Conservation (phyloP, 768 basidiomycete genomes). For the Termitomyces sp. region DNA sequence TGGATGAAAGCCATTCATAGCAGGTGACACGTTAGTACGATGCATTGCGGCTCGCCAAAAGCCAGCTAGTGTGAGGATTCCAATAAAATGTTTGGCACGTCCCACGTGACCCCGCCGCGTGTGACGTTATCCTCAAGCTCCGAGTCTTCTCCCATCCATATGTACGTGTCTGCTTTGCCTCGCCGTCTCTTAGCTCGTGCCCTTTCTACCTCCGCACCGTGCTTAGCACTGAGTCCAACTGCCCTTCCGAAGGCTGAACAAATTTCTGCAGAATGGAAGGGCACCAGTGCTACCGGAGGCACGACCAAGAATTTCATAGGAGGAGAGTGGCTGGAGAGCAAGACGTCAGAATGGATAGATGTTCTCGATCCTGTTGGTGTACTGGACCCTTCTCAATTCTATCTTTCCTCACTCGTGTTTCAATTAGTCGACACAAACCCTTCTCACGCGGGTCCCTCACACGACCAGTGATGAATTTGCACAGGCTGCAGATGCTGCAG, state of each 20-base stretch:
- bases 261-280: conserved; percentile 75
- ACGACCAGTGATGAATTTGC: conserved; percentile 78
- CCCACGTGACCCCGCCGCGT: conserved; percentile 17
- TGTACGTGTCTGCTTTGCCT: conserved; percentile 28
- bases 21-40: conserved; percentile 12
- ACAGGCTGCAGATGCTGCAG: conserved; percentile 77
- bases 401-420: conserved; percentile 2
- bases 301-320: conserved; percentile 90
- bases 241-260: conserved; percentile 62
- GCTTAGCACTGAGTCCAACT: conserved; percentile 42
- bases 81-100: background rate
- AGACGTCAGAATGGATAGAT: conserved; percentile 74
- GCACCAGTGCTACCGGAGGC: conserved; percentile 81
- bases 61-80: background rate
- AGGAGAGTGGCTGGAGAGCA: conserved; percentile 85
- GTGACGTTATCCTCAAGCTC: conserved; percentile 1
- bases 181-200: conserved; percentile 22
- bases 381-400: background rate
- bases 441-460: conserved; percentile 87
- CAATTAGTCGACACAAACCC: conserved; percentile 77
- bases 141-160: conserved; percentile 13
- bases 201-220: conserved; percentile 42
- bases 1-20: conserved; percentile 25
- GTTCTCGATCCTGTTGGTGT: conserved; percentile 82
- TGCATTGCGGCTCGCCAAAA: conserved; percentile 16